Evolutionary conservation across 176 grass and related monocot genomes (phyloP), one percentile per base, ranked within the genome.

Genomic region (Rhynchospora breviuscula): DNA sequence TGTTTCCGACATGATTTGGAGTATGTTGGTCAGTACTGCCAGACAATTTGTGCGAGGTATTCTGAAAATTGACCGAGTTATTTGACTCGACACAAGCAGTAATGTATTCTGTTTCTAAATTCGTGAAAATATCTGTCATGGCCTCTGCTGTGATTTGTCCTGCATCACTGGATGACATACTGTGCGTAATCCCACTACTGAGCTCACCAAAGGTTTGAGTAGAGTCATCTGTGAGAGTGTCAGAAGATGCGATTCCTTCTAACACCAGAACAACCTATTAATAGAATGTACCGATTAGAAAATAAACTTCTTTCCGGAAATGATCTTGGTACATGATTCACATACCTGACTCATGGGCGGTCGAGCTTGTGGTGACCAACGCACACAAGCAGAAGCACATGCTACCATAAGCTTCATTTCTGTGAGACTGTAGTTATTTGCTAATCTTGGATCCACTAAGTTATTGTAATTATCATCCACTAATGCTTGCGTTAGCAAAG

Each of bases 351-450:
- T 86, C 84, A 86, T 86, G 35, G 21, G 74, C 8, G 84, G 74
- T 2, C 84, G 73, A 15, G 19, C 14, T 56, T 67, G 52, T 12
- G 58, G 68, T 10, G 18, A 86, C 4, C 33, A 17, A 52, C 59
- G 84, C 59, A 86, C 60, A 21, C 72, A 86, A 54, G 84, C 84
- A 86, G 58, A 57, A 67, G 84, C 84, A 69, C 84, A 86, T 44
- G 56, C 84, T 67, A 86, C 45, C 84, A 86, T 69, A 7, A 58
- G 84, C 59, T 66, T 80, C 74, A 86, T 79, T 60, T 86, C 14
- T n/a, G 33, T 33, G 33, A 25, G 40, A 79, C 67, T 47, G 8
- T 86, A 86, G 31, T 79, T 68, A 25, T 51, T 79, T 64, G 6
- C 57, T 67, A 86, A 86, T 43, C 74, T 64, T 58, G 84, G 75